Conservation (phyloP, 805 yeast genomes). For the Blastobotrys americana region DNA sequence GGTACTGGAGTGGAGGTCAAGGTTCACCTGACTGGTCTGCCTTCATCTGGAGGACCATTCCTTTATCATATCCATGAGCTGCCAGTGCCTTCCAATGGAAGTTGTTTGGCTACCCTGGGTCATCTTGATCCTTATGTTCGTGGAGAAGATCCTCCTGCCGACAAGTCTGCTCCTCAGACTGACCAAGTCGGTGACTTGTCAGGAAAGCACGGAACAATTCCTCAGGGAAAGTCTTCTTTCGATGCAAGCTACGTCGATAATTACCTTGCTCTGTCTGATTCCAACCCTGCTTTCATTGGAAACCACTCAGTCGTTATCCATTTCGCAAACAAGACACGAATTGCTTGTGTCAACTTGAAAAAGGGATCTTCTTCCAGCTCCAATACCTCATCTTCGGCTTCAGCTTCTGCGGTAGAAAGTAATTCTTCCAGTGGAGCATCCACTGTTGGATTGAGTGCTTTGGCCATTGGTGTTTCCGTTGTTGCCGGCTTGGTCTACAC, state of each 20-base stretch:
- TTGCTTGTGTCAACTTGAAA: slow-evolving; percentile 50
- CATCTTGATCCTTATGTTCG: slow-evolving; percentile 64
- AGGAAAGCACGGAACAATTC: slow-evolving; percentile 70
- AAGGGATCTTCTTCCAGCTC: background rate
- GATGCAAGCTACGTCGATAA: slow-evolving; percentile 56
- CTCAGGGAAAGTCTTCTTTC: slow-evolving; percentile 51
- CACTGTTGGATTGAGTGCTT: background rate
- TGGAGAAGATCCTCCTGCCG: slow-evolving; percentile 42
- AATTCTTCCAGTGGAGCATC: background rate
- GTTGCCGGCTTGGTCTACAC: background rate
- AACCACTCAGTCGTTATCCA: slow-evolving; percentile 41
- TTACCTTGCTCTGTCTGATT: slow-evolving; percentile 53
- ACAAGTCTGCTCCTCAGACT: slow-evolving; percentile 42
- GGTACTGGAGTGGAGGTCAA: slow-evolving; percentile 55
- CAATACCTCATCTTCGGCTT: background rate
- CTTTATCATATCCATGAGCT: slow-evolving; percentile 59
- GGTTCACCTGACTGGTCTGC: slow-evolving; percentile 64
- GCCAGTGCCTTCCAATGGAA: slow-evolving; percentile 43
- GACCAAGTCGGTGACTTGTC: slow-evolving; percentile 72
- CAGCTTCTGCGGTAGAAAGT: background rate
- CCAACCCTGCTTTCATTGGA: slow-evolving; percentile 50
- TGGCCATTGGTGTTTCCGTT: background rate
- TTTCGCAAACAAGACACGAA: slow-evolving; percentile 44
- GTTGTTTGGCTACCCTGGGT: slow-evolving; percentile 48
- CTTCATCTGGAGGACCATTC: slow-evolving; percentile 60